phyloP scores from a whole-genome alignment of 2,329 filamentous ascomycete species.

The Diaporthe capsici region DNA sequence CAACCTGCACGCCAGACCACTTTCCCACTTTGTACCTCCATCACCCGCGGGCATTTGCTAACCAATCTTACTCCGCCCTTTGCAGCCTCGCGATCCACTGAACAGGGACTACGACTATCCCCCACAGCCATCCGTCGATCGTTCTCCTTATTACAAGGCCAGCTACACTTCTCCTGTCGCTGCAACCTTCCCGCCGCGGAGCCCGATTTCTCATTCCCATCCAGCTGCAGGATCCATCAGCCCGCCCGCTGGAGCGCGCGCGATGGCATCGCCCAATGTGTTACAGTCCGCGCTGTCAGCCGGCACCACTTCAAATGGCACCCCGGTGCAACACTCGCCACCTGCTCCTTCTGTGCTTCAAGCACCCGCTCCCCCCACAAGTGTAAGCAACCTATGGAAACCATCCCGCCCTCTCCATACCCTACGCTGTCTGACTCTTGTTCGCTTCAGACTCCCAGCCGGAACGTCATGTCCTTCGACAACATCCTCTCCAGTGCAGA shows the following conservation, averaged over 20 bases:
- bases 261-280: constrained; percentile 63
- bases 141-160: constrained; percentile 64
- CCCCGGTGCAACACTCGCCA: constrained; percentile 50
- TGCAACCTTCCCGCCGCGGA: constrained; percentile 62
- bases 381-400: constrained; percentile 49
- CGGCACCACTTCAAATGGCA: constrained; percentile 58
- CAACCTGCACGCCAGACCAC: constrained; percentile 39
- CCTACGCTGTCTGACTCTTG: constrained; percentile 15
- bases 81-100: constrained; percentile 62
- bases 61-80: constrained; percentile 42
- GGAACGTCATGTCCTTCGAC: constrained; percentile 92
- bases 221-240: constrained; percentile 57
- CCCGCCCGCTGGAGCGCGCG: constrained; percentile 56
- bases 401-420: constrained; percentile 4
- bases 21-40: constrained; percentile 39
- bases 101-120: constrained; percentile 59
- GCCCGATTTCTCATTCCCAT: constrained; percentile 64
- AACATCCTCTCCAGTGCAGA: constrained; percentile 90
- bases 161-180: constrained; percentile 64
- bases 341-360: constrained; percentile 57
- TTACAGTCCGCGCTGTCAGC: constrained; percentile 59
- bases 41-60: constrained; percentile 38
- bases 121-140: constrained; percentile 56
- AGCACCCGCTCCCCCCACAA: constrained; percentile 54
- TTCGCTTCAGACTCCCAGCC: constrained; percentile 73